Evolutionary conservation across 2,329 filamentous ascomycete genomes (phyloP).

Genomic region (Arachnomyces sp.): DNA sequence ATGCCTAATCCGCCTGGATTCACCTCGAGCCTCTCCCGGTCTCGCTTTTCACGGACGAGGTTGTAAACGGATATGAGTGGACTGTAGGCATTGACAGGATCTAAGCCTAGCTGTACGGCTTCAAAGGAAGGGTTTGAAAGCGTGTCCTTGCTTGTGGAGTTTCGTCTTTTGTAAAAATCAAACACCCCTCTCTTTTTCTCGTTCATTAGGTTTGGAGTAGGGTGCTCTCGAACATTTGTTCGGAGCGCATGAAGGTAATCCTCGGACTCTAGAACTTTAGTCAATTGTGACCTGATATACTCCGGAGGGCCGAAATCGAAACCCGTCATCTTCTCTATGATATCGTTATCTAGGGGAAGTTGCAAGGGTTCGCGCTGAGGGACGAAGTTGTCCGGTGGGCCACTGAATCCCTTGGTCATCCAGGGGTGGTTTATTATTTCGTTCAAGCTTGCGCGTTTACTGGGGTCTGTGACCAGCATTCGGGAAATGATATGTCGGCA

Average conservation of each 20-base stretch:
- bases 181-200: constrained; percentile 89
- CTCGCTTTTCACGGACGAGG: constrained; percentile 88
- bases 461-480: constrained; percentile 93
- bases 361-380: constrained; percentile 77
- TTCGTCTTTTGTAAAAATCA: constrained; percentile 93
- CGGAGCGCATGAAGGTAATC: constrained; percentile 86
- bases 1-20: constrained; percentile 55
- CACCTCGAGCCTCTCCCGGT: constrained; percentile 59
- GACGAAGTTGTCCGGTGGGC: constrained; percentile 81
- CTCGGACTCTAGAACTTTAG: constrained; percentile 80
- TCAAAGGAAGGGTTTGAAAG: constrained; percentile 77
- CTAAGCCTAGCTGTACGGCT: constrained; percentile 69
- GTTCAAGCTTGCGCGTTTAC: constrained; percentile 72
- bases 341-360: constrained; percentile 71
- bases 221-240: constrained; percentile 60
- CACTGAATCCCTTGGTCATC: constrained; percentile 87
- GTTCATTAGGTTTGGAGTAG: constrained; percentile 48
- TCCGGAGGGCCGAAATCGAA: constrained; percentile 93
- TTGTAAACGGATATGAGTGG: constrained; percentile 92
- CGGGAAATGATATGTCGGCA: constrained; percentile 86
- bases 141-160: constrained; percentile 84
- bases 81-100: constrained; percentile 88
- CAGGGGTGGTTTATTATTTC: constrained; percentile 95
- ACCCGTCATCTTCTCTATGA: constrained; percentile 90
- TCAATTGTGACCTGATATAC: constrained; percentile 72